Percentiles rank a stretch among this genome's conserved stretches.
Evolutionary conservation across 192 early-diverging fungal species (phyloP).

Genomic region (Backusella australiensis): DNA sequence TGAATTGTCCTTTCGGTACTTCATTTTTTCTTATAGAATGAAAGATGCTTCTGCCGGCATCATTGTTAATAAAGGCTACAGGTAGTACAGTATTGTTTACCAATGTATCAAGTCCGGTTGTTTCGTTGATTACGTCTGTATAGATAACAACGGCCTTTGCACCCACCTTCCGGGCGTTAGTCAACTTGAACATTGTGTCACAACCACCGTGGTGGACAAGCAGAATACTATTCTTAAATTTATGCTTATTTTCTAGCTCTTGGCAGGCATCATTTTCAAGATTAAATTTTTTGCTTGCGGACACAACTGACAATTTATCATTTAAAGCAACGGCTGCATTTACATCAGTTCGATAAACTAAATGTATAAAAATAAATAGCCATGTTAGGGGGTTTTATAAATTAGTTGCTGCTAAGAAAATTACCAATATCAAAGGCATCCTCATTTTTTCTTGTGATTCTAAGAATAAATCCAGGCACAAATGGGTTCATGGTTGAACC

Average conservation of each 20-base stretch:
- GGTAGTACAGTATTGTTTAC: conserved; percentile 11
- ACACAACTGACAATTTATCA: conserved; percentile 30
- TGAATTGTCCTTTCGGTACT: conserved; percentile 7
- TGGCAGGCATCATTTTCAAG: conserved; percentile 52
- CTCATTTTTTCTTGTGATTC: neutral
- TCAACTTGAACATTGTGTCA: conserved; percentile 53
- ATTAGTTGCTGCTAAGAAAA: neutral
- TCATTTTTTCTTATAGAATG: neutral
- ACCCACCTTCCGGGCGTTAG: conserved; percentile 55
- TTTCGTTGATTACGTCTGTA: conserved; percentile 30
- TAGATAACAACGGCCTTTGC: conserved; percentile 64
- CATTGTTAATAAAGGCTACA: conserved; percentile 16
- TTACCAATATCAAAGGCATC: conserved; percentile 14
- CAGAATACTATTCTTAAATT: conserved; percentile 40
- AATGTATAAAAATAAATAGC: neutral
- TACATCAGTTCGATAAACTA: conserved; percentile 20
- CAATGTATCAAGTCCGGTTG: neutral
- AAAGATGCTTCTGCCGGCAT: neutral
- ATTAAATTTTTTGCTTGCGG: conserved; percentile 34
- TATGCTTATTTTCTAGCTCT: conserved; percentile 34
- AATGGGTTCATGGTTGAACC: conserved; percentile 45
- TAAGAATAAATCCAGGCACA: conserved; percentile 33
- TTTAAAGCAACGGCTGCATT: conserved; percentile 8
- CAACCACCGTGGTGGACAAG: conserved; percentile 69
- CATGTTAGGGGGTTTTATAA: neutral